Conservation (phyloP, 1,284 basidiomycete genomes). For the Pascua guehoae region DNA sequence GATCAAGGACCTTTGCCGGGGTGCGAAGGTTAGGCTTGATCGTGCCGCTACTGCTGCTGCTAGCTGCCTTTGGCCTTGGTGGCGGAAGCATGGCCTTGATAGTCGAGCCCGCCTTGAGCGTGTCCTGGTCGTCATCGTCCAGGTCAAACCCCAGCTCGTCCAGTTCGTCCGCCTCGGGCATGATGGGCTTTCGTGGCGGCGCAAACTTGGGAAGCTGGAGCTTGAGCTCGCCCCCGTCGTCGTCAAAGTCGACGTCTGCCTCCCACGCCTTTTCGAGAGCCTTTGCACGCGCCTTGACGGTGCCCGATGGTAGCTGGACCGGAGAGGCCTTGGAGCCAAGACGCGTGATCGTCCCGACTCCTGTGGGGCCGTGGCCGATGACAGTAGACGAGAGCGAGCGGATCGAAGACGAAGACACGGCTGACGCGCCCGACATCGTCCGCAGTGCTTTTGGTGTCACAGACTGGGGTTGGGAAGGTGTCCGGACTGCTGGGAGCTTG, state of each 20-base stretch:
- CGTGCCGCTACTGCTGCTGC: slow-evolving; percentile 11
- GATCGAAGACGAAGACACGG: not conserved
- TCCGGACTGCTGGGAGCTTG: not conserved
- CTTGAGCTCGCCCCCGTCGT: slow-evolving; percentile 1
- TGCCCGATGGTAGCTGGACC: slow-evolving; percentile 8
- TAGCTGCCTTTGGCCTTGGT: slow-evolving; percentile 14
- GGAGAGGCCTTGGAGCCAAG: slow-evolving; percentile 16
- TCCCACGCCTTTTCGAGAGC: slow-evolving; percentile 30
- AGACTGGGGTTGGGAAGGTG: not conserved
- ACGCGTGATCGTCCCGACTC: slow-evolving; percentile 39
- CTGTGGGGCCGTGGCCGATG: slow-evolving; percentile 32
- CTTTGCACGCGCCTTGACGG: slow-evolving; percentile 26
- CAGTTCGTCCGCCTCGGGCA: slow-evolving; percentile 32
- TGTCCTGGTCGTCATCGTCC: slow-evolving; percentile 41
- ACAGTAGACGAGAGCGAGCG: slow-evolving; percentile 24
- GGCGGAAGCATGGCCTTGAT: slow-evolving; percentile 43
- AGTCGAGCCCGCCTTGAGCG: slow-evolving; percentile 42
- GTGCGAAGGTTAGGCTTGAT: slow-evolving; percentile 7
- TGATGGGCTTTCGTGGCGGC: slow-evolving; percentile 15
- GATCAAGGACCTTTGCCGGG: no score
- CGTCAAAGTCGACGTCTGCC: slow-evolving; percentile 33
- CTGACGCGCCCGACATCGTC: not conserved
- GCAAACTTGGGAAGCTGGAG: slow-evolving; percentile 11
- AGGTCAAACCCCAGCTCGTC: slow-evolving; percentile 39
- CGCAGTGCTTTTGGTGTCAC: not conserved